Percentiles rank a stretch among this genome's conserved stretches.
Conservation (phyloP, 2,329 filamentous ascomycete species). For the Neoascochyta sp. region DNA sequence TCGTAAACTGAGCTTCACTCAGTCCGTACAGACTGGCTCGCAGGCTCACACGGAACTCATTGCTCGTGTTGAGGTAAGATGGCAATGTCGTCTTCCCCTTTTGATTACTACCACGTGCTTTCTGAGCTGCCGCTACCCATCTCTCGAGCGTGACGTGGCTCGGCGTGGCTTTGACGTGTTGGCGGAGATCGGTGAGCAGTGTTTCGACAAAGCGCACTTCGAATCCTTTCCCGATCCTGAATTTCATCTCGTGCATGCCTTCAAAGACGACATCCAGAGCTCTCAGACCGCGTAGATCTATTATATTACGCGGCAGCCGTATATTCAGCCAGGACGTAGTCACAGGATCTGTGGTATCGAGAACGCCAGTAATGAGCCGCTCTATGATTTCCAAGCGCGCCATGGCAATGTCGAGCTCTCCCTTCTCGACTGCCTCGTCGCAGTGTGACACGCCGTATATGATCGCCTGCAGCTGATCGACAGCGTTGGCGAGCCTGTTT, state of each 20-base stretch:
- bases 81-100: conserved; percentile 64
- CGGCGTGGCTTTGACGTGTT: conserved; percentile 73
- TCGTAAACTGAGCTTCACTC: conserved; percentile 75
- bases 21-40: conserved; percentile 71
- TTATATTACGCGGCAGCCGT: conserved; percentile 44
- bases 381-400: conserved; percentile 75
- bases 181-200: conserved; percentile 72
- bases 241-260: conserved; percentile 71
- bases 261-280: conserved; percentile 76
- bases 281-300: conserved; percentile 71
- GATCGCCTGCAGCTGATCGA: conserved; percentile 76
- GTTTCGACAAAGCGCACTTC: conserved; percentile 75
- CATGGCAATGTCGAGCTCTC: conserved; percentile 78
- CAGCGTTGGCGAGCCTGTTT: conserved; percentile 73
- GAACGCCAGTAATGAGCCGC: conserved; percentile 71
- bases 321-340: conserved; percentile 32
- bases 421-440: conserved; percentile 76
- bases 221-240: conserved; percentile 81
- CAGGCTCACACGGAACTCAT: conserved; percentile 67
- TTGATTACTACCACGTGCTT: conserved; percentile 64
- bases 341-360: conserved; percentile 39
- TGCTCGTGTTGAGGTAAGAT: conserved; percentile 71
- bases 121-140: conserved; percentile 75
- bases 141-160: conserved; percentile 71
- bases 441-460: conserved; percentile 71